These are phyloP conservation scores for Tritrichomonas musculus DNA, from an alignment of 208 protist species.

Conservation along the genomic window DNA sequence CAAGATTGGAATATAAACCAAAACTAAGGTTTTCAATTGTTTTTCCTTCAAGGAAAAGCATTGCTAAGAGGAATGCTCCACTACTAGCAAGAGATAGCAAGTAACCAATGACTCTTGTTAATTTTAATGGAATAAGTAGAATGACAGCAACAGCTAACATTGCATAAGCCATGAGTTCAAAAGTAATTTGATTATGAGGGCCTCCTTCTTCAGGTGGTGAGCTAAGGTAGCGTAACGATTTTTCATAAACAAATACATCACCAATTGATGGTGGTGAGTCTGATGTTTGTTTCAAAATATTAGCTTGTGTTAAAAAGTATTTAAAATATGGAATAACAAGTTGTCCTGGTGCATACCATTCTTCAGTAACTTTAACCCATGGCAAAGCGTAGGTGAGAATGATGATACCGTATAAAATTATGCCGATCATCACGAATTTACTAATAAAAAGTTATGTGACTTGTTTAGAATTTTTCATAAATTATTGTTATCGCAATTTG, in stretches of 20 bases:
- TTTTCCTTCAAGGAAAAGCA: not conserved
- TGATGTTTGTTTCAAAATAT: not conserved
- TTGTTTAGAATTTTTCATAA: too few species aligned
- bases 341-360: not conserved
- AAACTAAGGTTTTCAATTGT: not conserved
- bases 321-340: not conserved
- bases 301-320: not conserved
- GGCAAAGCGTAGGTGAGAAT: not conserved
- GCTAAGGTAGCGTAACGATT: not conserved
- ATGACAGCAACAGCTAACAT: not conserved
- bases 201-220: not conserved
- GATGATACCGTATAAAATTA: not conserved
- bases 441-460: too few species aligned
- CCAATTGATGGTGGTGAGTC: not conserved
- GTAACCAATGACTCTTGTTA: not conserved
- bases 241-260: not conserved
- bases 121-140: not conserved
- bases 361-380: not conserved
- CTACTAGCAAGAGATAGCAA: not conserved
- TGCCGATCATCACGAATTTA: not conserved
- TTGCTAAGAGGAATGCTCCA: not conserved
- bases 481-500: too few species aligned
- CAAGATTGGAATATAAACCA: too few species aligned
- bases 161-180: not conserved
- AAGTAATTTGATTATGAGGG: not conserved